Evolutionary conservation across 1,284 basidiomycete genomes (phyloP), one percentile per base, ranked within the genome.

Genomic region (Trichosporon faecale): DNA sequence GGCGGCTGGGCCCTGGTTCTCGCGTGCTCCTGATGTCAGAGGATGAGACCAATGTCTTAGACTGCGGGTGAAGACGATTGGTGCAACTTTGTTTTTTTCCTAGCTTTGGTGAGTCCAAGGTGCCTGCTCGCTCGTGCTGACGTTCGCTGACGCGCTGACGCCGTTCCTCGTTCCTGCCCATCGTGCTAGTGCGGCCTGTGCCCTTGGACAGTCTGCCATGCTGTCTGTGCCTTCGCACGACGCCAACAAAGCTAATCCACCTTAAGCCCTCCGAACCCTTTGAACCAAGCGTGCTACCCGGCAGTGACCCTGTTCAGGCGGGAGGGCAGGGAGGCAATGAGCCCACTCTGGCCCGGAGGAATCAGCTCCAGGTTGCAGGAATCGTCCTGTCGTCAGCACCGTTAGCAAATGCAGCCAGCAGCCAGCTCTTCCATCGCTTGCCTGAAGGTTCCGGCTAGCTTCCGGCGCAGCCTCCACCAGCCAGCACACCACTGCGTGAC

Each of bases 1-100:
- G 57, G 27, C 25, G 25, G 55, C 27, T 14, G 11, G 57, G 27
- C 57, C 57, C 57, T 61, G 57, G 18, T 18, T 27, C 27, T 61
- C 57, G 57, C 27, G 57, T 33, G 57, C 27, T 61, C 57, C 57
- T 61, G 57, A 61, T 61, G 57, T 61, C 57, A 61, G 57, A 61
- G 57, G 57, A 4, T 61, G 57, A 61, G 57, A 61, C 57, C 57
- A 31, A 33, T 33, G 57, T 61, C 57, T 33, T 61, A 61, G 27
- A 61, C 27, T 61, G 57, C 57, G 27, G 57, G 27, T 61, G 57
- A 61, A 31, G 29, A 11, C 29, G 16, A 61, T 31, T 31, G 57
- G 27, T n/a, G 57, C 31, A 29, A 61, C 57, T 31, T 21, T 52
- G 21, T 52, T 52, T 52, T 52, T n/a, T 18, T 16, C 23, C 12